A percentile compares a stretch with the other conserved stretches of the same genome.
Conservation (phyloP, 345 rosid genomes). For the Arabis alpina region DNA sequence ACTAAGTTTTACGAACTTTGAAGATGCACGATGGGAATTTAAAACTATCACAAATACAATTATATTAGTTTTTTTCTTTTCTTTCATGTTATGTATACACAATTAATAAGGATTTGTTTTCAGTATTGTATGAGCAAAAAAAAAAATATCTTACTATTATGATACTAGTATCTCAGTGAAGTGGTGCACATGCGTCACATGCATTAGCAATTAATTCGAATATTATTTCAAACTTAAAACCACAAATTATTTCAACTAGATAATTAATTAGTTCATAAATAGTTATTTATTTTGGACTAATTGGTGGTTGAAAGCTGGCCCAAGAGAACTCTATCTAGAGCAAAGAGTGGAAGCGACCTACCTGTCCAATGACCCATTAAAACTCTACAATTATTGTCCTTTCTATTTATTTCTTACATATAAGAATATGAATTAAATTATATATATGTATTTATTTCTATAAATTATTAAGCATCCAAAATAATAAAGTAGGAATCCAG, state of each 20-base stretch:
- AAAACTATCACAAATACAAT: not conserved
- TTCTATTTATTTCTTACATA: not conserved
- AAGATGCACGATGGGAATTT: conserved; percentile 36
- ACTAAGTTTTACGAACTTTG: conserved; percentile 21
- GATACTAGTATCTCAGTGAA: conserved; percentile 25
- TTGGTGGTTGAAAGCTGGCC: conserved; percentile 44
- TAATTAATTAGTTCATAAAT: conserved; percentile 20
- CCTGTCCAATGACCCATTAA: conserved; percentile 40
- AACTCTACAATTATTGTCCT: conserved; percentile 25
- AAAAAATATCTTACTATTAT: conserved; percentile 7
- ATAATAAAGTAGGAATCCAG: not conserved
- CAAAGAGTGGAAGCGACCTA: conserved; percentile 36
- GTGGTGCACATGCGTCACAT: conserved; percentile 48
- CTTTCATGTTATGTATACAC: not conserved
- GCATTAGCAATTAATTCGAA: conserved; percentile 39
- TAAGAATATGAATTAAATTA: not conserved
- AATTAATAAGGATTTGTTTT: not conserved
- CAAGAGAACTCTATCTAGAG: conserved; percentile 34
- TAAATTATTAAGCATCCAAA: not conserved
- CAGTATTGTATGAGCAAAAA: not conserved
- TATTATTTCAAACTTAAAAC: not conserved
- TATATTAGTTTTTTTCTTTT: not conserved
- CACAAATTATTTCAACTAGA: conserved; percentile 28
- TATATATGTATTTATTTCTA: not conserved
- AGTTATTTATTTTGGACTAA: conserved; percentile 15